These are phyloP conservation scores for Vitis rupestris DNA, from an alignment of 164 flowering plant species.

Conservation along the genomic window DNA sequence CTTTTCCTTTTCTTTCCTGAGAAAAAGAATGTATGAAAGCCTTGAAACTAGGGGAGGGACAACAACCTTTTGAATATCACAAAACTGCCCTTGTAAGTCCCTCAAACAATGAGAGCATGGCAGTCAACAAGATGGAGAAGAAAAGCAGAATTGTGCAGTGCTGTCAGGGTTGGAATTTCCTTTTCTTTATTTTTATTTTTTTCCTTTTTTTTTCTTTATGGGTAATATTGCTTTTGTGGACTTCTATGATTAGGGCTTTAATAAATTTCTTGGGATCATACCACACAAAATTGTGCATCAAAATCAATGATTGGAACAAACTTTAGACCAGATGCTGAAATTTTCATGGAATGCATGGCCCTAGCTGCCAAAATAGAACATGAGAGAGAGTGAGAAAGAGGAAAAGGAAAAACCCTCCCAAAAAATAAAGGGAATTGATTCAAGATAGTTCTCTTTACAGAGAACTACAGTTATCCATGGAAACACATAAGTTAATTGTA, in stretches of 20 bases:
- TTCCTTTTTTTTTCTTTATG: background rate
- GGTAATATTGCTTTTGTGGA: constrained; percentile 27
- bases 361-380: background rate
- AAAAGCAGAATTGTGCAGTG: constrained; percentile 14
- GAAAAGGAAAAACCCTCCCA: background rate
- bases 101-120: constrained; percentile 8
- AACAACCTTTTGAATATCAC: background rate
- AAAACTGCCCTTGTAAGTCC: background rate
- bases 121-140: constrained; percentile 20
- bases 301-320: constrained; percentile 36
- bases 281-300: constrained; percentile 20
- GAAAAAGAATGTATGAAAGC: constrained; percentile 8
- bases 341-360: background rate
- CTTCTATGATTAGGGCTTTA: constrained; percentile 27
- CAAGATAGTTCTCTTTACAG: too few relatives aligned
- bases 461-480: too few relatives aligned
- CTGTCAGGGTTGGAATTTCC: constrained; percentile 15
- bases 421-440: background rate
- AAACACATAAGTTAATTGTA: too few relatives aligned
- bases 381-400: background rate
- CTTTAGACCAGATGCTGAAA: constrained; percentile 24
- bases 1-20: background rate
- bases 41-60: constrained; percentile 15
- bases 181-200: background rate
- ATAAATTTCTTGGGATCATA: constrained; percentile 35